Evolutionary conservation across 2,329 filamentous ascomycete genomes (phyloP), one percentile per base, ranked within the genome.

Genomic region (Scedosporium aurantiacum): DNA sequence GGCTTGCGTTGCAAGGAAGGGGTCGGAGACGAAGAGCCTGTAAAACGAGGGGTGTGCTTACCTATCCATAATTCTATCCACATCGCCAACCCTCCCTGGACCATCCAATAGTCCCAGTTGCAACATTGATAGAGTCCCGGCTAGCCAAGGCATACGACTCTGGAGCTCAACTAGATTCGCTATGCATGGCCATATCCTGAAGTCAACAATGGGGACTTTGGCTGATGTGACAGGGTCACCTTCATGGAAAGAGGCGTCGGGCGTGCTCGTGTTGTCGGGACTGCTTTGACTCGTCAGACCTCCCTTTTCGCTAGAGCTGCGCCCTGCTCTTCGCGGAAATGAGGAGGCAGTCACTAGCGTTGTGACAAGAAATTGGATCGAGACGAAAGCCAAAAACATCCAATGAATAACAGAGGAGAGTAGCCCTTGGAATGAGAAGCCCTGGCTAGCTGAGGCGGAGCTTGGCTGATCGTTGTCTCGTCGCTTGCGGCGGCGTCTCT

Each of bases 91-190:
- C 74, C 76, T 82, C 68, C 91, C 89, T 65, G 90, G 90, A 25
- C 91, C 90, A 68, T 80, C 78, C 69, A 93, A 75, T 68, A 86
- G 81, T 66, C 85, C 80, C 79, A 89, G 87, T 75, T 94, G 90
- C 66, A 88, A 72, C 73, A 96, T 82, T 62, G 89, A 88, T 63
- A 94, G 72, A 67, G 83, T 77, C 70, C 90, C 90, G 70, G 80
- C 81, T 62, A 96, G 81, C 93, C 93, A 97, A 65, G 93, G 93
- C 91, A 96, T 96, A 73, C 91, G 89, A 66, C 78, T 74, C 66
- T 87, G 80, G 70, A 96, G 75, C 78, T 91, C 86, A 67, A 91
- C 75, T 64, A 96, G 74, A 71, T 84, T 86, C 64, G 85, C 86
- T 62, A 87, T 72, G 74, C 89, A 90, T 68, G 85, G 79, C 86